Evolutionary conservation across 1,284 basidiomycete species (phyloP).

Genomic region (Erythrobasidium hasegawianum): DNA sequence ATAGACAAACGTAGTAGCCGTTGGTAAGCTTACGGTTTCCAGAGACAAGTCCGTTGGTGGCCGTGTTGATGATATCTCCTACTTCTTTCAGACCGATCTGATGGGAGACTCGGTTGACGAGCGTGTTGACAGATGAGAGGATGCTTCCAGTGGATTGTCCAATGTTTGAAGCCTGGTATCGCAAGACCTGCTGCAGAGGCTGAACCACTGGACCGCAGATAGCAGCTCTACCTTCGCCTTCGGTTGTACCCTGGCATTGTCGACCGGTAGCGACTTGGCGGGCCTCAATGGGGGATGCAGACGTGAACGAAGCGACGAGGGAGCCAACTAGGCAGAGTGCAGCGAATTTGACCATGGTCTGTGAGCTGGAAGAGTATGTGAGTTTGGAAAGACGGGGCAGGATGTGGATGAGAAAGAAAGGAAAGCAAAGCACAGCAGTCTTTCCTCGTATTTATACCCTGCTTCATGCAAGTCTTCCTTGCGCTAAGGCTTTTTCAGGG

Average conservation of each 20-base stretch:
- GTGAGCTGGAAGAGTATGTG: not conserved
- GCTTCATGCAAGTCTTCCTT: no score
- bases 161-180: not conserved
- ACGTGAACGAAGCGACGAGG: not conserved
- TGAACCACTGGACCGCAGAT: not conserved
- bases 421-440: no score
- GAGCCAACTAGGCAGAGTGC: not conserved
- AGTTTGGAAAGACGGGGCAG: not conserved
- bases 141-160: conserved; percentile 2
- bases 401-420: no score
- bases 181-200: not conserved
- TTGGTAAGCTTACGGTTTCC: not conserved
- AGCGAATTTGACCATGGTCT: not conserved
- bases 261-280: conserved; percentile 1
- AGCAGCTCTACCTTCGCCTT: not conserved
- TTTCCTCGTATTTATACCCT: no score
- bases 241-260: not conserved
- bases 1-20: not conserved
- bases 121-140: not conserved
- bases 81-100: not conserved
- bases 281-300: not conserved
- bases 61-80: not conserved
- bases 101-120: not conserved
- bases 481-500: no score
- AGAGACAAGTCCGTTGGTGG: conserved; percentile 3